phyloP scores from a whole-genome alignment of 2,329 filamentous ascomycete genomes.

The Onygena corvina region DNA sequence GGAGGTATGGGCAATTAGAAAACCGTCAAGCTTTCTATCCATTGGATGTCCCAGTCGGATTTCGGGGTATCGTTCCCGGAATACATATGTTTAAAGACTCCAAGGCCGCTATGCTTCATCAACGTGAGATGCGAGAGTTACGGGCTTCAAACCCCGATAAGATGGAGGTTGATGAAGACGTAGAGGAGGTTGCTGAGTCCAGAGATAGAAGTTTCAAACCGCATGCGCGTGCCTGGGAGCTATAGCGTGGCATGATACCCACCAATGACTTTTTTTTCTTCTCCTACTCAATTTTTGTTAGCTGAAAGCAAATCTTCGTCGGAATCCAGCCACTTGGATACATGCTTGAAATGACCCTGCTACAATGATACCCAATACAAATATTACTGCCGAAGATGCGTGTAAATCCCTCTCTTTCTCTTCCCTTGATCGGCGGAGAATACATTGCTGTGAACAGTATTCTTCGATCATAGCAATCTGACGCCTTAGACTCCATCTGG shows the following conservation, averaged over 20 bases:
- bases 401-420: no score
- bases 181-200: background rate
- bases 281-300: background rate
- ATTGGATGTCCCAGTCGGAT: background rate
- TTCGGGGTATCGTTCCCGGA: background rate
- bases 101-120: background rate
- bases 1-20: background rate
- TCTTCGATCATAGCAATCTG: no score
- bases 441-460: no score
- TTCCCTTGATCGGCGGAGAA: no score
- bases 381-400: no score
- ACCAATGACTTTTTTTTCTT: background rate
- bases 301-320: background rate
- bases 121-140: background rate
- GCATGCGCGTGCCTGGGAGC: conserved; percentile 10
- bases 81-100: background rate
- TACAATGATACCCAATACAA: no score
- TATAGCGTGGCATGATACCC: background rate
- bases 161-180: background rate
- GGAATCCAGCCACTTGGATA: no score
- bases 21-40: background rate
- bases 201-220: background rate
- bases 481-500: no score
- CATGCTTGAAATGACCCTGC: no score
- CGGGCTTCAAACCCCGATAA: background rate